phyloP scores from a whole-genome alignment of 257 asterid species.

The Penstemon newberryi region DNA sequence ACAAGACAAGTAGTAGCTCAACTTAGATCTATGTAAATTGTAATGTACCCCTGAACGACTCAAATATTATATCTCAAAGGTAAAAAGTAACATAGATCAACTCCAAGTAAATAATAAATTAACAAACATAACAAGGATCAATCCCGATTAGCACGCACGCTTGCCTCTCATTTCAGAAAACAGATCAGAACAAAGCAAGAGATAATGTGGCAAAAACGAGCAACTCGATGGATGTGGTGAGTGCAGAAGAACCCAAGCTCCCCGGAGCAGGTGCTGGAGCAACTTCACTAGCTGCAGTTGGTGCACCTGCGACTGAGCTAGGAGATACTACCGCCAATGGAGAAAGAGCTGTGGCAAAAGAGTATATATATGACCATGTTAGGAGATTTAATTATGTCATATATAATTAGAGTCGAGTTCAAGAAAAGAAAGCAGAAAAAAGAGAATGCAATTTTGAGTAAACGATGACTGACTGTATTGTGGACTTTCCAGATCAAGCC shows the following conservation, averaged over 20 bases:
- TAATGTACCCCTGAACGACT: conserved; percentile 10
- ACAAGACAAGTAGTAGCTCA: no score
- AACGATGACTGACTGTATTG: neutral
- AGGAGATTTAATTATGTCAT: neutral
- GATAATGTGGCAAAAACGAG: conserved; percentile 22
- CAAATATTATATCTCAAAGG: conserved; percentile 20
- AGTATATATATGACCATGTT: neutral
- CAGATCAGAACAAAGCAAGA: conserved; percentile 40
- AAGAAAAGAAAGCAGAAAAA: neutral
- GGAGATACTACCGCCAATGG: conserved; percentile 52
- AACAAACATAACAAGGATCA: conserved; percentile 16
- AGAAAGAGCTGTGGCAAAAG: conserved; percentile 44
- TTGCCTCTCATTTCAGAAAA: conserved; percentile 18
- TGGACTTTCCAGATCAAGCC: no score
- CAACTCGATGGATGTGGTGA: conserved; percentile 30
- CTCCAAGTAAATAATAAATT: conserved; percentile 14
- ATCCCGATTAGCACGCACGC: conserved; percentile 19
- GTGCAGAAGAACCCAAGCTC: conserved; percentile 39
- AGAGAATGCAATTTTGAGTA: neutral
- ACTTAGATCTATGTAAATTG: conserved; percentile 14
- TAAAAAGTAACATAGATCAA: conserved; percentile 8
- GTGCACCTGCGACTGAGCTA: conserved; percentile 37
- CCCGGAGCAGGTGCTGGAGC: conserved; percentile 50
- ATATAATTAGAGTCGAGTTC: no score
- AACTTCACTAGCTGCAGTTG: conserved; percentile 33